Percentiles rank a stretch among this genome's conserved stretches.
Evolutionary conservation across 2,329 filamentous ascomycete species (phyloP).

Genomic region (Fusarium xylarioides): DNA sequence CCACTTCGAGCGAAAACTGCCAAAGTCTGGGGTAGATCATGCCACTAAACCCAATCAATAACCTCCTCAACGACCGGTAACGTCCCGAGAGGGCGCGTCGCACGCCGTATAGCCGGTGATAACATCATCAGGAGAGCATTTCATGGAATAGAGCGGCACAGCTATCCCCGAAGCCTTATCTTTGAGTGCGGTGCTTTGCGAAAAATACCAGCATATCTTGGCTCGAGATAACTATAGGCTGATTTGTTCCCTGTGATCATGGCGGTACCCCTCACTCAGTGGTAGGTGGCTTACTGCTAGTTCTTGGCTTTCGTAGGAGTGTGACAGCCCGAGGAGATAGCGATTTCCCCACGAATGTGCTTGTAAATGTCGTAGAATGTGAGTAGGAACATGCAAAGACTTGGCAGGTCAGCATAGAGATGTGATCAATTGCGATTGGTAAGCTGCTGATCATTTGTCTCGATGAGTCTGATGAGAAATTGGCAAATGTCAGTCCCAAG

Average conservation of each 20-base stretch:
- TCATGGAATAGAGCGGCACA: background rate
- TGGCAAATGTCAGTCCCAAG: slow-evolving; percentile 8
- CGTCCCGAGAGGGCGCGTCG: background rate
- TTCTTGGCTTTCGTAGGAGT: slow-evolving; percentile 13
- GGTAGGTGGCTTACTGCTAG: slow-evolving; percentile 19
- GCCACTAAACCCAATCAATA: background rate
- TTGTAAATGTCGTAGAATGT: background rate
- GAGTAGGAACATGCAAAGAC: background rate
- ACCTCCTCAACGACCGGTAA: background rate
- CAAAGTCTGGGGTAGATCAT: slow-evolving; percentile 5
- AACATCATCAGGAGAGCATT: background rate
- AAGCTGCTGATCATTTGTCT: background rate
- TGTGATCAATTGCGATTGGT: background rate
- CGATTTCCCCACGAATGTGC: background rate
- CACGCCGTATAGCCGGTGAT: background rate
- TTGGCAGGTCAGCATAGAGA: background rate
- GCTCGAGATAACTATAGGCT: slow-evolving; percentile 1
- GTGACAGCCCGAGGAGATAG: background rate
- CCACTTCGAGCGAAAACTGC: background rate
- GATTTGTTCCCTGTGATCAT: slow-evolving; percentile 9
- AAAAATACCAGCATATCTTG: slow-evolving; percentile 7
- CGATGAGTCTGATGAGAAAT: background rate
- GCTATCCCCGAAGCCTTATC: slow-evolving; percentile 15
- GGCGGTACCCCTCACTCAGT: slow-evolving; percentile 18
- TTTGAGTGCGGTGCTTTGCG: background rate